Evolutionary conservation across 352 stramenopile species (phyloP), one percentile per base, ranked within the genome.

Genomic region (Phytophthora capsici): DNA sequence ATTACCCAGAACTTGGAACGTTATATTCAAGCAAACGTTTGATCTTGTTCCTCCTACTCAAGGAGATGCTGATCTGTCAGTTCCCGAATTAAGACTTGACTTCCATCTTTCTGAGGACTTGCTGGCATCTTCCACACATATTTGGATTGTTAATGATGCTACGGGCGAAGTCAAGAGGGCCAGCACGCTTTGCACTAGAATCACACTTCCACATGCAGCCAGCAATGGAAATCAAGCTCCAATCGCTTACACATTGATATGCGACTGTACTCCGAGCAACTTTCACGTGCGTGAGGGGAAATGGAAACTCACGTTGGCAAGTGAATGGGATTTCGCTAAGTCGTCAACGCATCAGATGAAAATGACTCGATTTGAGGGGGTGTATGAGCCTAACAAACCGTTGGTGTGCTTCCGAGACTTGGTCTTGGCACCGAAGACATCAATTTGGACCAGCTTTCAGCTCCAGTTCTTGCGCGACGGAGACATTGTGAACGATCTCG

Each of bases 321-420:
- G 81, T 43, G 69, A 72, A 34, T 80, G 80, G 44, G 51, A 66
- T 19, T 88, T 86, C 44, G 67, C 64, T 17, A 69, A 77, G 23
- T 60, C 70, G 1, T 72, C 69, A 8, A 67, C 73, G 8, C 70
- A 81, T 40, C 50, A 64, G 25, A 82, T 78, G 49, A 77, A 69
- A 46, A 37, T 77, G 19, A 90, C 72, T 3, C 56, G 49, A 1
- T 94, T 90, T 38, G 71, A 63, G 28, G 84, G 77, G 1, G 26
- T 43, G 0, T 94, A 90, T 50, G 77, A 75, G 25, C 77, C 86
- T 17, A 94, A 94, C 67, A 88, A 88, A 16, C 68, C 79, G 0
- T 60, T 92, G 28, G 28, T 88, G 4, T 82, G 76, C 26, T 87
- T 94, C 19, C 84, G 86, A 41, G 86, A 94, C 52, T 69, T 90